Conservation (phyloP, 768 basidiomycete species). For the Rhodocollybia butyracea region DNA sequence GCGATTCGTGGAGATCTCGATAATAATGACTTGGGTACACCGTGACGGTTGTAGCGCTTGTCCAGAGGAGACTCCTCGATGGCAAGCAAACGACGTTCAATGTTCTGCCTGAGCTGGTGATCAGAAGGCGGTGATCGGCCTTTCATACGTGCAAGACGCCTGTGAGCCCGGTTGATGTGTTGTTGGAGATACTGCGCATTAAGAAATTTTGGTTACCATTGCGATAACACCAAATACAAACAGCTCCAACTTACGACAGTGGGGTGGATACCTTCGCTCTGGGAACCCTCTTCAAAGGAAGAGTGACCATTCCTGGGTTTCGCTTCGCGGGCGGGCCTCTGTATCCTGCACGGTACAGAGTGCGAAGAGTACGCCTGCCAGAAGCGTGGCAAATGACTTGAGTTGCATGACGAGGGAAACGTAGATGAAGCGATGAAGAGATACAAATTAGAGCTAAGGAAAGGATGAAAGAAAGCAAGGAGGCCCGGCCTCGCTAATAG, state of each 20-base stretch:
- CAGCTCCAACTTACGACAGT: constrained; percentile 30
- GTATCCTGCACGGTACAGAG: constrained; percentile 31
- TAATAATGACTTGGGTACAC: constrained; percentile 5
- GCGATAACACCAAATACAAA: background rate
- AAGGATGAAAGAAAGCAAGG: constrained; percentile 19
- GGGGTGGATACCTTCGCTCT: constrained; percentile 29
- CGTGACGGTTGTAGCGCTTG: constrained; percentile 11
- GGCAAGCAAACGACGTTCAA: constrained; percentile 46
- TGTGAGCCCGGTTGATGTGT: constrained; percentile 61
- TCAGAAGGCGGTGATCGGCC: constrained; percentile 50
- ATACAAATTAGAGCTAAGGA: constrained; percentile 20
- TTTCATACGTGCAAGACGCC: constrained; percentile 68
- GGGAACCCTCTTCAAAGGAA: constrained; percentile 40
- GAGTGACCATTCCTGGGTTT: constrained; percentile 33
- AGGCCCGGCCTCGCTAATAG: constrained; percentile 31
- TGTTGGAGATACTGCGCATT: constrained; percentile 60
- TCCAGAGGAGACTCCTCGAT: constrained; percentile 29
- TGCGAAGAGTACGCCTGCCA: constrained; percentile 47
- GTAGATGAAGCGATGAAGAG: constrained; percentile 17
- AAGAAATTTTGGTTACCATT: background rate
- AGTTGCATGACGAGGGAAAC: constrained; percentile 48
- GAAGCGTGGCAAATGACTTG: constrained; percentile 46
- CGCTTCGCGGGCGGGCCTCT: constrained; percentile 36
- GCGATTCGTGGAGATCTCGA: constrained; percentile 22
- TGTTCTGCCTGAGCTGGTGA: constrained; percentile 40